Conservation (phyloP, 2,329 filamentous ascomycete species). For the Paecilomyces fulvus region DNA sequence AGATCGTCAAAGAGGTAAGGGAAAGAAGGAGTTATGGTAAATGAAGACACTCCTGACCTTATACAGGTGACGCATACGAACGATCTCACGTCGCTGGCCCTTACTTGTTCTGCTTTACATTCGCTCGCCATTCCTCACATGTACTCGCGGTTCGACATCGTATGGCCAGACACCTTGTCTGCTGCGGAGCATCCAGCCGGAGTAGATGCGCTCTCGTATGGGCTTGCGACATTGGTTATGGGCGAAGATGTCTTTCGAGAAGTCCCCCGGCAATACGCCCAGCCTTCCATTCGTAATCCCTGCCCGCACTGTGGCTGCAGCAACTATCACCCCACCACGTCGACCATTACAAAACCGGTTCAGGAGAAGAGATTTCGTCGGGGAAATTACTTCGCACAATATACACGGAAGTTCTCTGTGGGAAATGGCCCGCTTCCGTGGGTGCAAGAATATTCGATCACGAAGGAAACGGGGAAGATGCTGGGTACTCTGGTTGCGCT, state of each 20-base stretch:
- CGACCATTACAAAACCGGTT: neutral
- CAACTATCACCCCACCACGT: constrained; percentile 10
- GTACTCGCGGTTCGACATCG: constrained; percentile 79
- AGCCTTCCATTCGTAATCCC: neutral
- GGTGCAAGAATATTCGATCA: constrained; percentile 74
- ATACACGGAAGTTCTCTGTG: constrained; percentile 72
- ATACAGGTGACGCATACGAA: constrained; percentile 67
- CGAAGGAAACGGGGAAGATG: constrained; percentile 80
- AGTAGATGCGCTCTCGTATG: constrained; percentile 76
- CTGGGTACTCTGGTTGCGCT: constrained; percentile 73
- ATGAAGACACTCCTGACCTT: neutral
- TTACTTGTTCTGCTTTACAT: constrained; percentile 71
- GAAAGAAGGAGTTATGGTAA: constrained; percentile 13
- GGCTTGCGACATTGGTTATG: constrained; percentile 70
- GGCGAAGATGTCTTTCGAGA: constrained; percentile 55
- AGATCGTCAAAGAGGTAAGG: constrained; percentile 67
- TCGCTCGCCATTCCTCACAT: constrained; percentile 67
- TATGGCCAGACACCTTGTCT: constrained; percentile 68
- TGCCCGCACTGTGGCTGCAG: constrained; percentile 26
- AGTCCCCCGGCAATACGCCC: constrained; percentile 32
- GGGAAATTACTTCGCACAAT: constrained; percentile 69
- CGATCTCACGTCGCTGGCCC: constrained; percentile 67
- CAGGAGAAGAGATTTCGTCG: constrained; percentile 32
- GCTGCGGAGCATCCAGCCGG: constrained; percentile 59
- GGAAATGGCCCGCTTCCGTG: constrained; percentile 72